These are phyloP conservation scores for Lactifluus echinatus DNA, from an alignment of 768 basidiomycete species.

Conservation along the genomic window DNA sequence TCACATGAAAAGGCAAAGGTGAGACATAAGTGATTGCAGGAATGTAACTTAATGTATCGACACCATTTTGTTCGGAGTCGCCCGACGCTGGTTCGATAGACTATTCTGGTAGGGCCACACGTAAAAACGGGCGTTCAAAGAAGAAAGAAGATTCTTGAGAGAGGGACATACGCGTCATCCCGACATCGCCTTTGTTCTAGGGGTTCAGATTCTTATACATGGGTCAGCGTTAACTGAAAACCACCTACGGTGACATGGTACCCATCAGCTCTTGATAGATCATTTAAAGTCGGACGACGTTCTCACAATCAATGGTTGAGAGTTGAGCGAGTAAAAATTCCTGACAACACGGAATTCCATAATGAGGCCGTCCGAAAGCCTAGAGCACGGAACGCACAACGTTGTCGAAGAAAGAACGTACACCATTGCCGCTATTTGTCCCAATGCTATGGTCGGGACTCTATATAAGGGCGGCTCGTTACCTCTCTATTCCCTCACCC, in stretches of 20 bases:
- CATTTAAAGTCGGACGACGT: background rate
- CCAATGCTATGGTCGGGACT: background rate
- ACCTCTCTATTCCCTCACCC: background rate
- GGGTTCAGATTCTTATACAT: background rate
- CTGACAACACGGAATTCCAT: constrained; percentile 1
- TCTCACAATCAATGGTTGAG: background rate
- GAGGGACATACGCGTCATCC: background rate
- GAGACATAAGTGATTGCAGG: too few relatives aligned
- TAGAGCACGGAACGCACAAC: background rate
- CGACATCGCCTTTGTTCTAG: background rate
- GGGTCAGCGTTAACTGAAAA: background rate
- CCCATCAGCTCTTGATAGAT: background rate
- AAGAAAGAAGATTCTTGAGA: background rate
- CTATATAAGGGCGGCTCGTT: constrained; percentile 1
- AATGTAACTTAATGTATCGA: background rate
- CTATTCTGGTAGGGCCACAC: background rate
- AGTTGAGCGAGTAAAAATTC: background rate
- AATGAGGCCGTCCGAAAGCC: background rate
- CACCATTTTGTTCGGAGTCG: background rate
- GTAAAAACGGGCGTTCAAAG: background rate
- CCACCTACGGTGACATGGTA: background rate
- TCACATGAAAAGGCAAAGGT: background rate
- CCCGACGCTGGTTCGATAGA: background rate
- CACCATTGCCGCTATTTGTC: background rate
- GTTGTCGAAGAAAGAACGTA: background rate